These are phyloP conservation scores for Reutealis trisperma DNA, from an alignment of 345 rosid genomes.

Conservation along the genomic window DNA sequence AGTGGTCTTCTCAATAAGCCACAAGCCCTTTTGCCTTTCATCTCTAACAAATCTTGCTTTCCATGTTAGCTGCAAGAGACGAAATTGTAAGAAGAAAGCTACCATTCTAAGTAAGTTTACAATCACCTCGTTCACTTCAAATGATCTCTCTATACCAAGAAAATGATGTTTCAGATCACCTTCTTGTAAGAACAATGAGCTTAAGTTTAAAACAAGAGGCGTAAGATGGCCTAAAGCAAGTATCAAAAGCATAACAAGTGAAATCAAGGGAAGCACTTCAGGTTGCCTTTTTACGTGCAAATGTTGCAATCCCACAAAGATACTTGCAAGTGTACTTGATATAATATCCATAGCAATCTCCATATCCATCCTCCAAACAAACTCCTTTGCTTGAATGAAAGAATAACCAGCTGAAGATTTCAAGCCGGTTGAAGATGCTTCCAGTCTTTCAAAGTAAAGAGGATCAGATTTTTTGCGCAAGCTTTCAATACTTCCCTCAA, in stretches of 20 bases:
- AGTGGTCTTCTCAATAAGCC: constrained; percentile 4
- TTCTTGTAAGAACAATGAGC: constrained; percentile 6
- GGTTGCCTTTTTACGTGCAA: constrained; percentile 11
- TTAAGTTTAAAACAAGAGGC: not conserved
- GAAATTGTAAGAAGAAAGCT: constrained; percentile 4
- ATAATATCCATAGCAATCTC: constrained; percentile 1
- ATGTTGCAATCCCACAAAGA: constrained; percentile 7
- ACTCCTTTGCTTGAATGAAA: not conserved
- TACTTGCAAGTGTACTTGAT: constrained; percentile 1
- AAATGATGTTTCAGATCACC: not conserved
- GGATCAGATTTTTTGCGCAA: constrained; percentile 11
- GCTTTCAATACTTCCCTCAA: constrained; percentile 15
- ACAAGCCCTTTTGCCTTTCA: constrained; percentile 1
- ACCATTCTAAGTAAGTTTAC: not conserved
- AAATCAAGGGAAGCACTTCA: constrained; percentile 2
- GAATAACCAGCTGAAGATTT: too few species aligned
- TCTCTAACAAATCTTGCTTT: not conserved
- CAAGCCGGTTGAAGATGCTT: not conserved
- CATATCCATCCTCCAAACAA: constrained; percentile 1
- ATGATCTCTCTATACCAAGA: constrained; percentile 2
- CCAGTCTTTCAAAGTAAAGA: constrained; percentile 14
- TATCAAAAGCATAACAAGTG: constrained; percentile 4
- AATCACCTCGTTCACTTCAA: not conserved
- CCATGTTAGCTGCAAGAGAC: constrained; percentile 10
- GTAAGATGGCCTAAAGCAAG: not conserved